Percentiles rank a stretch among this genome's conserved stretches.
Conservation (phyloP, 2,329 filamentous ascomycete genomes). For the Tolypocladium tropicale region DNA sequence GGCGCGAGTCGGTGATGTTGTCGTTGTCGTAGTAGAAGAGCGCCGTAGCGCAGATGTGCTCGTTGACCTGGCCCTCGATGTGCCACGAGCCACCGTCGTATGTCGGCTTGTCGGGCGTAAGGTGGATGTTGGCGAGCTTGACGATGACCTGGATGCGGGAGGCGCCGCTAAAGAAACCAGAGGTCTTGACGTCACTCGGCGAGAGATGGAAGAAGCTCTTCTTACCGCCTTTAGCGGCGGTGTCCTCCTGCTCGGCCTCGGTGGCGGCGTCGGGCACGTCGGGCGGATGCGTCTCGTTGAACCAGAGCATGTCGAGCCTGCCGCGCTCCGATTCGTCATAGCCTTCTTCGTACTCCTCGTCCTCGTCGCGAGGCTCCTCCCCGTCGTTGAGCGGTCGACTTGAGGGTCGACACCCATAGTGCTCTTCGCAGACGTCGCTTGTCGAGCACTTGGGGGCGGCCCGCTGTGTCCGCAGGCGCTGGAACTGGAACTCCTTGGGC, state of each 20-base stretch:
- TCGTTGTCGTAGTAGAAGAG: slow-evolving; percentile 51
- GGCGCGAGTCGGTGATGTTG: slow-evolving; percentile 43
- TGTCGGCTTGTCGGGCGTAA: slow-evolving; percentile 45
- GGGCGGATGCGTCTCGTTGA: slow-evolving; percentile 12
- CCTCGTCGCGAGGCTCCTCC: slow-evolving; percentile 12
- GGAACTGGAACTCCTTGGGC: slow-evolving; percentile 14
- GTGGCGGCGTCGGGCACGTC: slow-evolving; percentile 5
- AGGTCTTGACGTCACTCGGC: slow-evolving; percentile 13
- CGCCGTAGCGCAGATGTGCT: slow-evolving; percentile 53
- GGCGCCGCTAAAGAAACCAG: slow-evolving; percentile 17
- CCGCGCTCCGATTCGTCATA: slow-evolving; percentile 4
- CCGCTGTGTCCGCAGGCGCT: slow-evolving; percentile 11
- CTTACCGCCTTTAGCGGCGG: too few relatives aligned
- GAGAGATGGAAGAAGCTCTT: neutral
- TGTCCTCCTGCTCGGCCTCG: neutral
- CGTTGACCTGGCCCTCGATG: slow-evolving; percentile 46
- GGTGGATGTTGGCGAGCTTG: slow-evolving; percentile 51
- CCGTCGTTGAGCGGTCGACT: slow-evolving; percentile 13
- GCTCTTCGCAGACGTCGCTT: slow-evolving; percentile 7
- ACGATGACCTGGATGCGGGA: slow-evolving; percentile 48
- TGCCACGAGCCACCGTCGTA: slow-evolving; percentile 47
- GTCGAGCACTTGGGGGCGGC: slow-evolving; percentile 10
- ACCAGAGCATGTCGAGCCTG: slow-evolving; percentile 15
- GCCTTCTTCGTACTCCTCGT: slow-evolving; percentile 9
- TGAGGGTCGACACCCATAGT: slow-evolving; percentile 5